These are phyloP conservation scores for Akanthomyces uredinophilus DNA, from an alignment of 2,329 filamentous ascomycete species.

Conservation along the genomic window DNA sequence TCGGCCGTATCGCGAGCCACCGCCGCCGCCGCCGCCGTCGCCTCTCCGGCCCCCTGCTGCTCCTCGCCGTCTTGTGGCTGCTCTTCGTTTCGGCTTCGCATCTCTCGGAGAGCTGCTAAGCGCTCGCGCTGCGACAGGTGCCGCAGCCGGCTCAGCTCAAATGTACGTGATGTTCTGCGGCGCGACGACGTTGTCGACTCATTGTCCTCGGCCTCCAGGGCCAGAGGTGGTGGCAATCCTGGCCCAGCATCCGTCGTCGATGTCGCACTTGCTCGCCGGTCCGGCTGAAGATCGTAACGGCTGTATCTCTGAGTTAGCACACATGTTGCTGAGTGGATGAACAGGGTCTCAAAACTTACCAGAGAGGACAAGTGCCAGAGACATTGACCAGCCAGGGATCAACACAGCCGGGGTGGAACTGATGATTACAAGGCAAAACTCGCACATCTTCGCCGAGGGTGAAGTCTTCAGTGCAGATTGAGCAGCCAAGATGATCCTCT, in stretches of 20 bases:
- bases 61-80: neutral
- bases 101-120: constrained; percentile 52
- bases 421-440: constrained; percentile 62
- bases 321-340: neutral
- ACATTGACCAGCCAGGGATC: constrained; percentile 68
- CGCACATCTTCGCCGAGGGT: constrained; percentile 61
- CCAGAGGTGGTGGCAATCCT: constrained; percentile 37
- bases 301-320: constrained; percentile 29
- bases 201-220: constrained; percentile 32
- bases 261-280: constrained; percentile 22
- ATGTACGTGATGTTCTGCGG: constrained; percentile 45
- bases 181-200: constrained; percentile 30
- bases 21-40: constrained; percentile 12
- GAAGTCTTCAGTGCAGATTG: constrained; percentile 68
- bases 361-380: constrained; percentile 64
- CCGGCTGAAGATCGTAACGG: constrained; percentile 50
- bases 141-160: constrained; percentile 53
- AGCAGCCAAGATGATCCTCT: constrained; percentile 51
- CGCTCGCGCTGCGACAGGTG: constrained; percentile 57
- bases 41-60: no score
- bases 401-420: constrained; percentile 62
- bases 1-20: constrained; percentile 16
- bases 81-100: constrained; percentile 26
- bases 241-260: constrained; percentile 20
- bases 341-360: constrained; percentile 43